phyloP scores from a whole-genome alignment of 331 rosid species.

The Cydonia oblonga region DNA sequence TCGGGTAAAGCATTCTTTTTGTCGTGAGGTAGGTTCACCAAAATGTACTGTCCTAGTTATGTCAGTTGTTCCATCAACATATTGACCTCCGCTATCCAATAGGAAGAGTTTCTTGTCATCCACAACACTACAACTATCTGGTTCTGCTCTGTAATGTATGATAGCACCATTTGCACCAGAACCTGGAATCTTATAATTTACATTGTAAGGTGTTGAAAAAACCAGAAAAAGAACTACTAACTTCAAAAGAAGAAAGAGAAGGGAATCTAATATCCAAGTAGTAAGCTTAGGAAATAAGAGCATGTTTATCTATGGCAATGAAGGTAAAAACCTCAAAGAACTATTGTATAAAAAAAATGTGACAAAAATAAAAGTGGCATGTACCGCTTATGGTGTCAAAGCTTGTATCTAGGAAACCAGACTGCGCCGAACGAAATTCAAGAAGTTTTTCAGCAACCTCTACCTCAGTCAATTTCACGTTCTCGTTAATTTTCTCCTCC shows the following conservation, averaged over 20 bases:
- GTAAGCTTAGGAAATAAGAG: background rate
- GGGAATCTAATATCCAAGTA: background rate
- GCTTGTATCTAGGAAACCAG: conserved; percentile 86
- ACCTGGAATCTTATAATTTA: conserved; percentile 33
- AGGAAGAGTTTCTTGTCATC: conserved; percentile 67
- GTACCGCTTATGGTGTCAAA: conserved; percentile 88
- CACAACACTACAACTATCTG: conserved; percentile 64
- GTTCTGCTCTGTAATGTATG: conserved; percentile 90
- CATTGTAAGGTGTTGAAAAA: background rate
- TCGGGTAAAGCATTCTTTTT: conserved; percentile 83
- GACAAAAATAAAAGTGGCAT: background rate
- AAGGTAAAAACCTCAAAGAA: conserved; percentile 4
- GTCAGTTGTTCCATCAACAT: conserved; percentile 93
- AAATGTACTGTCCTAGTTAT: conserved; percentile 94
- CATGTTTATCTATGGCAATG: background rate
- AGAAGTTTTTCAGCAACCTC: conserved; percentile 81
- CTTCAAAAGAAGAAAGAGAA: background rate
- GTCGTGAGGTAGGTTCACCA: conserved; percentile 59
- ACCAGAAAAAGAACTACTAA: background rate
- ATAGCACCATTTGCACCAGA: conserved; percentile 94
- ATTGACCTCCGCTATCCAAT: conserved; percentile 97
- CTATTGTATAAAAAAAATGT: background rate
- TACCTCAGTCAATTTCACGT: conserved; percentile 56
- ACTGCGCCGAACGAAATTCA: conserved; percentile 75
- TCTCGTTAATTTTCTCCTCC: conserved; percentile 53